These are phyloP conservation scores for Diplodia sapinea DNA, from an alignment of 2,329 filamentous ascomycete genomes.

Conservation along the genomic window DNA sequence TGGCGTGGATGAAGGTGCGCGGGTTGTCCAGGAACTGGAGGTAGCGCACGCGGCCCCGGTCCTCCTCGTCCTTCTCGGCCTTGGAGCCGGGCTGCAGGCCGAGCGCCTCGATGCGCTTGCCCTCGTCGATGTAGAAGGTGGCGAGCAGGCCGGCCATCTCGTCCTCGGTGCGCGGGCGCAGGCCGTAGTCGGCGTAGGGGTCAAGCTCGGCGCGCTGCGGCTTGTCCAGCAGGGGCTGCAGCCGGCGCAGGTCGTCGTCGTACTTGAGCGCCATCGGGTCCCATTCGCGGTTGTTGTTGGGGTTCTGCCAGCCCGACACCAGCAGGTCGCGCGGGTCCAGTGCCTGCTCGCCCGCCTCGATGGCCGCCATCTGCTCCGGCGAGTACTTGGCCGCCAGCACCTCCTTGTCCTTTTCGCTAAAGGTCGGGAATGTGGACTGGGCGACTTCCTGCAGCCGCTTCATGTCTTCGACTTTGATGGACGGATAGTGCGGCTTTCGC, in stretches of 20 bases:
- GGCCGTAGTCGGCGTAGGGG: conserved; percentile 22
- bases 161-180: conserved; percentile 38
- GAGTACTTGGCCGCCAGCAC: conserved; percentile 73
- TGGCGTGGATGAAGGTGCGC: conserved; percentile 54
- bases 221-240: conserved; percentile 76
- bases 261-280: conserved; percentile 63
- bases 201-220: conserved; percentile 21
- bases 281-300: conserved; percentile 70
- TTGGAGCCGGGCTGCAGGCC: conserved; percentile 1
- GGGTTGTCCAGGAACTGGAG: conserved; percentile 50
- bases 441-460: conserved; percentile 34
- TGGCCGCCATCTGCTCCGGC: conserved; percentile 77
- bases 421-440: conserved; percentile 60
- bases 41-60: conserved; percentile 52
- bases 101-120: conserved; percentile 19
- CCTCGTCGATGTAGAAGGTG: conserved; percentile 25
- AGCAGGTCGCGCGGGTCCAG: conserved; percentile 77
- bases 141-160: conserved; percentile 25
- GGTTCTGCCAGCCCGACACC: conserved; percentile 61
- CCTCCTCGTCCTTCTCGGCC: conserved; percentile 49
- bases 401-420: conserved; percentile 69
- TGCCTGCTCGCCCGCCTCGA: conserved; percentile 79
- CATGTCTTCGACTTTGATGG: conserved; percentile 52
- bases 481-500: conserved; percentile 51
- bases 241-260: conserved; percentile 82